Evolutionary conservation across 2,329 filamentous ascomycete genomes (phyloP).

Genomic region (Cladosporium sp.): DNA sequence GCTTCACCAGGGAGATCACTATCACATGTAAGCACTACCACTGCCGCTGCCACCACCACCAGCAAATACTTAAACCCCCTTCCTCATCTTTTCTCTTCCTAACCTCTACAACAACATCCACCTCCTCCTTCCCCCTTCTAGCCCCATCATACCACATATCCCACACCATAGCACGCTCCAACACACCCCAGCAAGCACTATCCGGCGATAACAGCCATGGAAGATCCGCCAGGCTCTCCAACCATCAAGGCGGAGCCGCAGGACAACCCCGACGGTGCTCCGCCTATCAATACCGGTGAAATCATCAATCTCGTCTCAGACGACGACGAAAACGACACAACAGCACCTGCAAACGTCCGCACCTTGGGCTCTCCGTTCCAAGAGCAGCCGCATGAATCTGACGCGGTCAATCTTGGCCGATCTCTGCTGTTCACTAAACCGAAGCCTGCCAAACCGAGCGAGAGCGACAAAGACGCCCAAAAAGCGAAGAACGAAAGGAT

Average conservation of each 20-base stretch:
- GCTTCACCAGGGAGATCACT: neutral
- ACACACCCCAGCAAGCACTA: neutral
- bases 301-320: conserved; percentile 5
- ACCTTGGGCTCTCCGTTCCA: neutral
- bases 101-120: neutral
- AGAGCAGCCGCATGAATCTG: neutral
- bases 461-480: neutral
- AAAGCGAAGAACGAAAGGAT: neutral
- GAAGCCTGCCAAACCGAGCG: neutral
- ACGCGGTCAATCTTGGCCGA: neutral
- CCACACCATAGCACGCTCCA: neutral
- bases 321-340: neutral
- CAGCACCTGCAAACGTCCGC: neutral
- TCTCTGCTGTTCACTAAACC: conserved; percentile 3
- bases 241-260: conserved; percentile 7
- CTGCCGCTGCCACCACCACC: neutral
- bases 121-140: neutral
- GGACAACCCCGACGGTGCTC: neutral
- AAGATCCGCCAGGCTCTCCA: neutral
- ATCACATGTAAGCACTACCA: neutral
- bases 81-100: neutral
- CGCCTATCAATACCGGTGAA: neutral
- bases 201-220: neutral
- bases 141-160: neutral
- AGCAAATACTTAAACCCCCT: neutral